A percentile compares a stretch with the other conserved stretches of the same genome.
phyloP scores from a whole-genome alignment of 495 filamentous ascomycete genomes.

The Podospora bellae-mahoneyi region DNA sequence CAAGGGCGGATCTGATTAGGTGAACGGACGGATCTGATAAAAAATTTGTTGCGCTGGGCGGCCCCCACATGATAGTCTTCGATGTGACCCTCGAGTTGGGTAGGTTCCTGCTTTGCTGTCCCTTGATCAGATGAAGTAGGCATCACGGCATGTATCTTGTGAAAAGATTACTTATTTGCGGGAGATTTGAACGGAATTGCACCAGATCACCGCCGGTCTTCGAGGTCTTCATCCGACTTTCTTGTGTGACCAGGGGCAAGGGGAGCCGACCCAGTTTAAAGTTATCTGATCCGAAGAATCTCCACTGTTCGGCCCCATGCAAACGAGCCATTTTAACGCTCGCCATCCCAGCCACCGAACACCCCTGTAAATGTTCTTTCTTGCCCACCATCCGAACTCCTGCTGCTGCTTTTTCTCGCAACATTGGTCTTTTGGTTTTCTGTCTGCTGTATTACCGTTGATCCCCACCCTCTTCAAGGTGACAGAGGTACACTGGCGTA shows the following conservation, averaged over 20 bases:
- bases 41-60: constrained; percentile 4
- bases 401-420: not conserved
- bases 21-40: constrained; percentile 26
- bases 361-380: not conserved
- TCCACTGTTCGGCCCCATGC: not conserved
- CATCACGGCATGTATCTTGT: not conserved
- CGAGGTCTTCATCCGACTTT: not conserved
- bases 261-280: not conserved
- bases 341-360: not conserved
- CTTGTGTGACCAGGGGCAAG: not conserved
- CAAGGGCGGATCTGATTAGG: constrained; percentile 27
- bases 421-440: not conserved
- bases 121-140: not conserved
- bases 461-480: too few species aligned
- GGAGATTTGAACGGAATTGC: not conserved
- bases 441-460: too few species aligned
- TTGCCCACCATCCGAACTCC: not conserved
- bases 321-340: not conserved
- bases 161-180: not conserved
- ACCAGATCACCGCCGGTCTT: not conserved
- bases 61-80: not conserved
- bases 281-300: not conserved
- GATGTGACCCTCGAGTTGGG: not conserved
- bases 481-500: not conserved
- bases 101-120: not conserved